Conservation (phyloP, 345 rosid species). For the Linum lewisii region DNA sequence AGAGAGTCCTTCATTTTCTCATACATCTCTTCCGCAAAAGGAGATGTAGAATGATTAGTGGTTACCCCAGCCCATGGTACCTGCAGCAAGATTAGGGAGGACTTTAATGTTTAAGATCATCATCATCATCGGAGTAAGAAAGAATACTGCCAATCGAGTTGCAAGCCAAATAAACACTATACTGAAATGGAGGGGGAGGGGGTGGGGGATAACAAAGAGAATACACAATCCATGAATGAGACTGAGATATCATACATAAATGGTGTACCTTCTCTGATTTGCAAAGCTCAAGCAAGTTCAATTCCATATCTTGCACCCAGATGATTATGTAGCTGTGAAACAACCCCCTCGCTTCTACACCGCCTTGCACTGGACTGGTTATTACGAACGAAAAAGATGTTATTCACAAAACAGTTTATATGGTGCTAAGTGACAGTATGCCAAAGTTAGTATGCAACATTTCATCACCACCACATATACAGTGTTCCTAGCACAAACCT, state of each 20-base stretch:
- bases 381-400: slow-evolving; percentile 1
- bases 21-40: slow-evolving; percentile 91
- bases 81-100: slow-evolving; percentile 44
- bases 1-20: slow-evolving; percentile 68
- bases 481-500: slow-evolving; percentile 12
- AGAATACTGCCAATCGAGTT: neutral
- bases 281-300: slow-evolving; percentile 23
- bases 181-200: neutral
- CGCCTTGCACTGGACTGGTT: slow-evolving; percentile 21
- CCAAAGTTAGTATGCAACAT: too few relatives aligned
- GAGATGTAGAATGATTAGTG: slow-evolving; percentile 83
- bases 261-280: slow-evolving; percentile 23
- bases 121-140: neutral
- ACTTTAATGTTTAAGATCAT: too few relatives aligned
- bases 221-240: neutral
- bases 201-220: too few relatives aligned
- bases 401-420: neutral
- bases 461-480: too few relatives aligned
- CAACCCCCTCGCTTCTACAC: slow-evolving; percentile 22
- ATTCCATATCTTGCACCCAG: slow-evolving; percentile 30
- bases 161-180: slow-evolving; percentile 1
- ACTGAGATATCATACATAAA: neutral
- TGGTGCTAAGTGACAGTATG: too few relatives aligned
- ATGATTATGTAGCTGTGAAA: slow-evolving; percentile 26
- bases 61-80: slow-evolving; percentile 80